Evolutionary conservation across 2,329 filamentous ascomycete species (phyloP).

Genomic region (Didymellaceae sp.): DNA sequence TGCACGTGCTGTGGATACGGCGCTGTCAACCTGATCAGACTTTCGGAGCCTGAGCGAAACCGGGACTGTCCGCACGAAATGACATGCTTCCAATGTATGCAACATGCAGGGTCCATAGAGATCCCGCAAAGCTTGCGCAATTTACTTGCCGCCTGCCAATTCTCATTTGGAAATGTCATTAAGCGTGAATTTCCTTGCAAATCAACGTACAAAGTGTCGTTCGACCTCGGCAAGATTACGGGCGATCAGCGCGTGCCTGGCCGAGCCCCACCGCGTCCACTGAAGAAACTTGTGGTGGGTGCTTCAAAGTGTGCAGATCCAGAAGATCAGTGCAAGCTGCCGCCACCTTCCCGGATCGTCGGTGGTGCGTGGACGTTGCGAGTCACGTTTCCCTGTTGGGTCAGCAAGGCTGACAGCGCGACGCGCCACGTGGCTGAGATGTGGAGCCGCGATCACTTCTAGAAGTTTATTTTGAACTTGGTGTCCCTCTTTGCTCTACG

Average conservation of each 20-base stretch:
- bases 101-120: background rate
- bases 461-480: constrained; percentile 1
- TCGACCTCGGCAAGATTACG: background rate
- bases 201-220: background rate
- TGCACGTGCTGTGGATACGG: too few species aligned
- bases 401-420: background rate
- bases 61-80: background rate
- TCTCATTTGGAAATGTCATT: background rate
- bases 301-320: constrained; percentile 9
- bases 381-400: background rate
- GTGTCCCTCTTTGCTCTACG: background rate
- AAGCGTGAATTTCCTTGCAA: background rate
- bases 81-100: background rate
- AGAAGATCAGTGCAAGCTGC: constrained; percentile 5
- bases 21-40: constrained; percentile 5
- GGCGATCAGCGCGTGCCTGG: constrained; percentile 7
- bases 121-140: background rate
- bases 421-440: constrained; percentile 5
- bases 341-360: background rate
- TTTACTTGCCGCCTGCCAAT: too few species aligned
- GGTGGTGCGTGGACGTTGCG: constrained; percentile 1
- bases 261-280: background rate
- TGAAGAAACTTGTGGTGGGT: constrained; percentile 12
- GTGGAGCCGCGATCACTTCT: background rate
- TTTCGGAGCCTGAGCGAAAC: constrained; percentile 1